phyloP scores from a whole-genome alignment of 306 rosid genomes.

The barrel medic (Medicago truncatula) region MtrunA17r5.0-ANR NC_053045.1:53869501-53870000 shows the following conservation, averaged over 20 bases:
- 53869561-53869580: too few relatives aligned
- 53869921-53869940: slow-evolving; percentile 30
- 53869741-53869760: slow-evolving; percentile 11
- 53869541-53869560: too few relatives aligned
- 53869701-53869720: slow-evolving; percentile 7
- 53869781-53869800: slow-evolving; percentile 44
- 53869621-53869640: too few relatives aligned
- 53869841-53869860: neutral
- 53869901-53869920: slow-evolving; percentile 56
- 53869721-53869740: slow-evolving; percentile 31
- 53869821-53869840: slow-evolving; percentile 49
- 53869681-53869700: neutral
- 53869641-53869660: too few relatives aligned
- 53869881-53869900: slow-evolving; percentile 87
- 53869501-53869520: too few relatives aligned
- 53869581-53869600: too few relatives aligned
- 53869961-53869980: neutral
- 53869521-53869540: too few relatives aligned
- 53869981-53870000: slow-evolving; percentile 61
- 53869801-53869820: slow-evolving; percentile 23
- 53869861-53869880: slow-evolving; percentile 60
- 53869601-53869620: too few relatives aligned
- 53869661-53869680: too few relatives aligned
- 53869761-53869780: slow-evolving; percentile 60
- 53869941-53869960: neutral